Base-by-base conservation (phyloP, 1,284 basidiomycete genomes). In the Kalmanozyma brasiliensis region DNA sequence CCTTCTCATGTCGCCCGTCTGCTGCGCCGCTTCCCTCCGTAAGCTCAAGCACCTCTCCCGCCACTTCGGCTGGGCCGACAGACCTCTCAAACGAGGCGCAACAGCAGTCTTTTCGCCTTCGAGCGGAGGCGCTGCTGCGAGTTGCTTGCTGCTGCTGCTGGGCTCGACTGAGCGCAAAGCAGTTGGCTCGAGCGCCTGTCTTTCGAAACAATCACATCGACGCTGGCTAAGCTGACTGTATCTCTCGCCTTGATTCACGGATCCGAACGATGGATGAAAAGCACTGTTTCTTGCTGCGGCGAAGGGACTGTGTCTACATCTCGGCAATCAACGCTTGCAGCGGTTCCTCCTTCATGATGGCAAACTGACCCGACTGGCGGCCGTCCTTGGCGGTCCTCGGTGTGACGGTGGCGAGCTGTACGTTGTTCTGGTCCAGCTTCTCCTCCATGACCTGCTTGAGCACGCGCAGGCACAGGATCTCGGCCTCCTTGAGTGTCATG, bases 361-460 rank as follows among this genome's bases (percentile, higher is more conserved):
- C 60, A 47, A 82, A 82, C 36, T 78, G 73, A 8, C 80, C 80
- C 23, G 70, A 74, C 55, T 51, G 57, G 13, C 80, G 62, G 20
- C 79, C 79, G 36, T 78, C 75, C 49, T 76, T 72, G 26, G 76
- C 56, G 23, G 53, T 71, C 24, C 74, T 58, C 22, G 77, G 77
- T 17, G 74, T 76, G 38, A 82, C 80, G 13, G 86, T 88, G 41
- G 95, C 94, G 20, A 99, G 86, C 84, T 98, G 95, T 20, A 99
- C 94, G 78, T 98, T 98, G 85, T 96, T 92, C 80, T 96, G 92
- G 84, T 97, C 93, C 36, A 98, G 87, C 84, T 95, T 95, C 86
- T 98, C 96, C 84, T 99, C 96, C 96, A 98, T 99, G 44, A 99
- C 96, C 85, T 98, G 94, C 85, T 98, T 98, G 69, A 98, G 85